A percentile compares a stretch with the other conserved stretches of the same genome.
phyloP scores from a whole-genome alignment of 169 alveolate genomes.

The Plasmodium coatneyi region DNA sequence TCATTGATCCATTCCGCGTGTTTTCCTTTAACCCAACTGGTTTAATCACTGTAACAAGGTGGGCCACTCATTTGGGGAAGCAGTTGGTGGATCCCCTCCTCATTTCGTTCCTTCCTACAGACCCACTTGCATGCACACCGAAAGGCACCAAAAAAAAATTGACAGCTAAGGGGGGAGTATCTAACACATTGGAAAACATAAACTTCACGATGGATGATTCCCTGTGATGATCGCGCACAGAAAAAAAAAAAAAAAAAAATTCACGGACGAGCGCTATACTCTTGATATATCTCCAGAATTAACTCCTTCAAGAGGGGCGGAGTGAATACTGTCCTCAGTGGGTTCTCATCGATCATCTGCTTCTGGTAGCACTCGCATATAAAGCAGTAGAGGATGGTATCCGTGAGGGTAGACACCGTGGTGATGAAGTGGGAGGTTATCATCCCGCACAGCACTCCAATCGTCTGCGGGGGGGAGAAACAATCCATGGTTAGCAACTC shows the following conservation, averaged over 20 bases:
- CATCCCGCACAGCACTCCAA: constrained; percentile 45
- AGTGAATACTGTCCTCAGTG: constrained; percentile 47
- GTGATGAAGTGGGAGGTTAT: constrained; percentile 58
- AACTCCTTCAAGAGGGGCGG: constrained; percentile 46
- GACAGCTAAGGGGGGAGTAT: background rate
- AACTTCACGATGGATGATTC: background rate
- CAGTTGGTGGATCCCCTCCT: background rate
- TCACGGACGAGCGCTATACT: constrained; percentile 22
- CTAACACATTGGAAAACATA: background rate
- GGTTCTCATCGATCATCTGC: constrained; percentile 63
- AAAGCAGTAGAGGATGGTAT: constrained; percentile 44
- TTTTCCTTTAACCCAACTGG: background rate
- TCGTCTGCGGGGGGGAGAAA: constrained; percentile 8
- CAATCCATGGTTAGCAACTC: background rate
- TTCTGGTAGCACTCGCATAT: constrained; percentile 68
- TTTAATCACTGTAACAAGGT: background rate
- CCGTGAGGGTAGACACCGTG: constrained; percentile 26
- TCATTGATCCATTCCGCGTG: background rate
- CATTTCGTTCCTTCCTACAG: background rate
- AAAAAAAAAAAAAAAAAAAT: background rate
- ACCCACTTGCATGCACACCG: background rate
- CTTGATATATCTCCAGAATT: constrained; percentile 55
- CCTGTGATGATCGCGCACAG: background rate
- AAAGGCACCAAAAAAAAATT: background rate
- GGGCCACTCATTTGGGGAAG: background rate